Evolutionary conservation across 768 basidiomycete genomes (phyloP).

Genomic region (Obba rivulosa): DNA sequence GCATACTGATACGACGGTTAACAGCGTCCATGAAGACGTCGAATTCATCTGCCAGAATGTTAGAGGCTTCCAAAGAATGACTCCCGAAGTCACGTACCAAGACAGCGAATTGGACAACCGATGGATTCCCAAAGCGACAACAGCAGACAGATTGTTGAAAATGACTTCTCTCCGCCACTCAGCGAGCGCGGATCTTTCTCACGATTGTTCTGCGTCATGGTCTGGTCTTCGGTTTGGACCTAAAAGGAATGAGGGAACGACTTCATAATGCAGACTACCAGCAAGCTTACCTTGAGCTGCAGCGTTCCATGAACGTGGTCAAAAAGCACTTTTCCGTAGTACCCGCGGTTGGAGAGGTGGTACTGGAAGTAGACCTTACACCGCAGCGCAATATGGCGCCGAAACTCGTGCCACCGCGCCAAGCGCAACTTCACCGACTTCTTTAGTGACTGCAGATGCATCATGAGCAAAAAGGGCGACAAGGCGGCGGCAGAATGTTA

Average conservation of each 20-base stretch:
- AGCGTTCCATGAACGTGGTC: slow-evolving; percentile 66
- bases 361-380: slow-evolving; percentile 79
- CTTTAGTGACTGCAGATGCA: slow-evolving; percentile 50
- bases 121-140: slow-evolving; percentile 96
- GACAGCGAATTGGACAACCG: slow-evolving; percentile 88
- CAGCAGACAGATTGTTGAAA: slow-evolving; percentile 90
- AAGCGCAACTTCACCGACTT: slow-evolving; percentile 61
- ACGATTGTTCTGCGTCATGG: slow-evolving; percentile 46
- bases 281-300: slow-evolving; percentile 50
- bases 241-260: slow-evolving; percentile 15
- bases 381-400: slow-evolving; percentile 81
- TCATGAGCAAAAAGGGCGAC: background rate
- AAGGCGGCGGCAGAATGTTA: slow-evolving; percentile 23
- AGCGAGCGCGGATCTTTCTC: slow-evolving; percentile 85
- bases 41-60: slow-evolving; percentile 69
- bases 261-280: no score
- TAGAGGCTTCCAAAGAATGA: background rate
- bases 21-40: slow-evolving; percentile 98
- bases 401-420: slow-evolving; percentile 80
- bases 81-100: slow-evolving; percentile 45
- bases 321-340: slow-evolving; percentile 85
- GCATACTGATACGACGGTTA: slow-evolving; percentile 89
- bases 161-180: slow-evolving; percentile 95
- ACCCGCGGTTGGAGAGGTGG: slow-evolving; percentile 81
- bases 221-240: slow-evolving; percentile 83